Base-by-base conservation (phyloP, 768 basidiomycete species). In the Amanita fuliginea region DNA sequence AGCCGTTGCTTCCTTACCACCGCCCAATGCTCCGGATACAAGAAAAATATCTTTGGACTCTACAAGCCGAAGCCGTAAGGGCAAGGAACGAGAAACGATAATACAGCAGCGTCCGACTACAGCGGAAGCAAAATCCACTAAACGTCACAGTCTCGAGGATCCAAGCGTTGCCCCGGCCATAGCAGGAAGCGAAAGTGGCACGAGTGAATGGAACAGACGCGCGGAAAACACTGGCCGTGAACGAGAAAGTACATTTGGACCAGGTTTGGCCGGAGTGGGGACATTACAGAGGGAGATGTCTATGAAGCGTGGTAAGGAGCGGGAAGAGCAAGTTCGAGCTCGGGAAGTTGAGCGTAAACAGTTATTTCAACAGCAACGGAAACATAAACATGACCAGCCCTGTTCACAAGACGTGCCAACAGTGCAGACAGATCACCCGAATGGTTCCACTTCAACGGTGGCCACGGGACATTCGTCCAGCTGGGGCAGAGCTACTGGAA, bases 61-160 rank as follows among this genome's bases (percentile, higher is more conserved):
- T 6, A 21, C 21, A 13, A 30, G 22, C n/a, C 35, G 39, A 41
- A 40, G 39, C 9, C 46, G 34, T 11, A 66, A 59, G 26, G 65
- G 57, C 10, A 64, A 60, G 47, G 54, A 55, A 7, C 58, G 56
- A 6, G 65, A 64, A 9, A 26, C 59, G 56, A 55, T 58, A 58
- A 48, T 55, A 48, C 57, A 59, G 51, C 55, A 54, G 61, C 37
- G 62, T 59, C 11, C 42, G 32, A 28, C 3, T 9, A n/a, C 16
- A 42, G 13, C 10, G 10, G 37, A 42, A 14, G 30, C 32, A 6
- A 70, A 73, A 43, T 64, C 75, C 1, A 74, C 68, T 36, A 81
- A 83, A 58, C 81, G 83, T 54, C 83, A 83, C 4, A 83, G 79
- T 57, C 86, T 86, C 60, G 84, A 86, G 62, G 70, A 83, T 32